These are phyloP conservation scores for Dictyostelium firmibasis DNA, from an alignment of 78 protist genomes.

Conservation along the genomic window DNA sequence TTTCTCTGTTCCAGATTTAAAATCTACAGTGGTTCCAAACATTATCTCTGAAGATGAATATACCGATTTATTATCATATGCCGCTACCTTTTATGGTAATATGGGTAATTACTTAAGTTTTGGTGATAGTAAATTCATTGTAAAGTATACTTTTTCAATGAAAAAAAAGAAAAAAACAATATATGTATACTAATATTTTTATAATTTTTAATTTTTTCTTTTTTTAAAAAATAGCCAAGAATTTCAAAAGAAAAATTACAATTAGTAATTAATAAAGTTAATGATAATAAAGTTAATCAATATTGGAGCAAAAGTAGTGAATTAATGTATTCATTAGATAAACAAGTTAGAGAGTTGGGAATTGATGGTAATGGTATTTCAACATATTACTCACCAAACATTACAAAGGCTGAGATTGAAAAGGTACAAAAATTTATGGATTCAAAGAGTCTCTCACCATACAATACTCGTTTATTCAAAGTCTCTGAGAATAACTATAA, in stretches of 20 bases:
- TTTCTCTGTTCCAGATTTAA: slow-evolving; percentile 1
- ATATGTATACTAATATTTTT: too few species aligned
- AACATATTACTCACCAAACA: slow-evolving; percentile 77
- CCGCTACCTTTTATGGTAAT: slow-evolving; percentile 81
- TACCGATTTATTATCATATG: slow-evolving; percentile 2
- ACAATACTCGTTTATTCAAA: slow-evolving; percentile 76
- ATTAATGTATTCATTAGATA: slow-evolving; percentile 46
- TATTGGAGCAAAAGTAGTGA: slow-evolving; percentile 51
- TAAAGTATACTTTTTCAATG: background rate
- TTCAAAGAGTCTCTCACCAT: slow-evolving; percentile 17
- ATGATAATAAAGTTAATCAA: background rate
- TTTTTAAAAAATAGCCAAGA: slow-evolving; percentile 33
- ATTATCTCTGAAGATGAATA: slow-evolving; percentile 2
- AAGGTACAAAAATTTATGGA: slow-evolving; percentile 75
- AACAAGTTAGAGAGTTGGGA: slow-evolving; percentile 44
- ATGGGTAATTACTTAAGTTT: slow-evolving; percentile 89
- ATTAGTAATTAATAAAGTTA: background rate
- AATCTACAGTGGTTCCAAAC: slow-evolving; percentile 9
- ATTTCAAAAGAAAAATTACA: slow-evolving; percentile 22
- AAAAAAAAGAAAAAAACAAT: background rate
- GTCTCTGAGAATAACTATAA: slow-evolving; percentile 29
- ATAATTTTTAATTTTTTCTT: background rate
- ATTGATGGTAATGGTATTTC: slow-evolving; percentile 62
- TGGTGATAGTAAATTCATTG: slow-evolving; percentile 89
- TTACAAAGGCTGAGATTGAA: slow-evolving; percentile 66